Percentiles rank a stretch among this genome's conserved stretches.
These are phyloP conservation scores for Chaetomium strumarium DNA, from an alignment of 2,329 filamentous ascomycete genomes.

Conservation along the genomic window DNA sequence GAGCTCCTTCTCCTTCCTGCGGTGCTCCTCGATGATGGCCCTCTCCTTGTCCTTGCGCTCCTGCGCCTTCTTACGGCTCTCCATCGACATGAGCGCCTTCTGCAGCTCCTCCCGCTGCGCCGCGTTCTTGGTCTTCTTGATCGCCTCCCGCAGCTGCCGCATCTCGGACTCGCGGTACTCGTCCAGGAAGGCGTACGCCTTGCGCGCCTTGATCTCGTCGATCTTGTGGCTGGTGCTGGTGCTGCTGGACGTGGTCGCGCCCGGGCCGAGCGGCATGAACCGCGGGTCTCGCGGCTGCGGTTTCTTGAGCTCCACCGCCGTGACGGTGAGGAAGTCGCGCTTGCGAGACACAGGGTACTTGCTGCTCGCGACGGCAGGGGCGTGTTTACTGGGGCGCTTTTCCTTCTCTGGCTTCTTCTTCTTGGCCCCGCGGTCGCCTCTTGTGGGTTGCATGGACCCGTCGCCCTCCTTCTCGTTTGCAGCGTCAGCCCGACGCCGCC, in stretches of 20 bases:
- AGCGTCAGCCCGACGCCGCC: constrained; percentile 31
- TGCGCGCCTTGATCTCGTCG: constrained; percentile 55
- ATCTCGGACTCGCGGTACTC: constrained; percentile 85
- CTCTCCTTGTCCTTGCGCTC: constrained; percentile 63
- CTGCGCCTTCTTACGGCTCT: constrained; percentile 68
- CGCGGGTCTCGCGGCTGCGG: constrained; percentile 69
- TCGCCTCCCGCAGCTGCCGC: constrained; percentile 60
- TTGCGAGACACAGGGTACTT: constrained; percentile 78
- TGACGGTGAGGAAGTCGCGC: constrained; percentile 62
- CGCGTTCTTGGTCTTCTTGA: constrained; percentile 60
- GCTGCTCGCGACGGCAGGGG: constrained; percentile 74
- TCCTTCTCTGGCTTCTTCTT: constrained; percentile 34
- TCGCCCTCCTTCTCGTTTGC: constrained; percentile 25
- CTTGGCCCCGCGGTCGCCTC: background rate
- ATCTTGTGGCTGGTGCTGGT: constrained; percentile 33
- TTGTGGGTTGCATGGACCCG: constrained; percentile 30
- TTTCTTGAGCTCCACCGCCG: constrained; percentile 56
- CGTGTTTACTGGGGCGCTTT: constrained; percentile 68
- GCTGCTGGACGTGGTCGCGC: constrained; percentile 26
- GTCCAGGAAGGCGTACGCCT: constrained; percentile 81
- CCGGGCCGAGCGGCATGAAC: constrained; percentile 63
- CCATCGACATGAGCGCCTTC: constrained; percentile 68
- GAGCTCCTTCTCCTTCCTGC: constrained; percentile 74
- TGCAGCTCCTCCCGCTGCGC: constrained; percentile 64
- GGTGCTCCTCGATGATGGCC: constrained; percentile 67